Evolutionary conservation across 805 yeast genomes (phyloP), one percentile per base, ranked within the genome.

Genomic region (Yamadazyma endophytica): DNA sequence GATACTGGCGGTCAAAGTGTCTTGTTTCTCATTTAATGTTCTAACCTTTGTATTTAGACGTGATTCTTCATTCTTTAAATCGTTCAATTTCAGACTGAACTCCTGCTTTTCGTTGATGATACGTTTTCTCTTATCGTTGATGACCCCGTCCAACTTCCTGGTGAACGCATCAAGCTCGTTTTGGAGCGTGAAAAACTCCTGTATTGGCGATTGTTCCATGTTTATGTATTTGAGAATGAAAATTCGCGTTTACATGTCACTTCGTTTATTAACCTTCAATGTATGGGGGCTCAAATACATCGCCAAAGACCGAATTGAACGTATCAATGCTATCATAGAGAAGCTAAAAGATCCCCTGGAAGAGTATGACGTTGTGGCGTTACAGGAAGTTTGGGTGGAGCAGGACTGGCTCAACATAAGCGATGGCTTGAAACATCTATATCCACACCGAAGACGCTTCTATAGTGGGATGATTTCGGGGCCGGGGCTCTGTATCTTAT

Each of bases 311-410:
- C 64, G 98, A 18, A 55, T 59, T 21, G 70, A 68, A 41, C 68
- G 98, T 22, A 63, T 92, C 19, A 54, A 47, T 11, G 95, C 87
- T 2, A 83, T 92, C 19, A 95, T 94, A 0, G 70, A 77, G 27
- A 59, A 71, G 32, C 54, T 90, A 3, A 33, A 38, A 2, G 61
- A 65, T 11, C 40, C 40, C 6, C 28, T 37, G n/a, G 58, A 54
- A 8, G 59, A 68, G 13, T 87, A 83, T 56, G 96, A 92, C 56
- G 71, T 92, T 9, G 74, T 92, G 5, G 96, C 96, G 1, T 63
- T 92, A n/a, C 98, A 92, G 54, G 98, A 92, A 51, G 70, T 92
- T 9, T 92, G 98, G 98, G 80, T 81, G 23, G 71, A 77, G 40
- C 77, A 73, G 28, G 98, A 92, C 54, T 89, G 89, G 89, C 71